Conservation (phyloP, 805 yeast species). For the Ogataea thermomethanolica region DNA sequence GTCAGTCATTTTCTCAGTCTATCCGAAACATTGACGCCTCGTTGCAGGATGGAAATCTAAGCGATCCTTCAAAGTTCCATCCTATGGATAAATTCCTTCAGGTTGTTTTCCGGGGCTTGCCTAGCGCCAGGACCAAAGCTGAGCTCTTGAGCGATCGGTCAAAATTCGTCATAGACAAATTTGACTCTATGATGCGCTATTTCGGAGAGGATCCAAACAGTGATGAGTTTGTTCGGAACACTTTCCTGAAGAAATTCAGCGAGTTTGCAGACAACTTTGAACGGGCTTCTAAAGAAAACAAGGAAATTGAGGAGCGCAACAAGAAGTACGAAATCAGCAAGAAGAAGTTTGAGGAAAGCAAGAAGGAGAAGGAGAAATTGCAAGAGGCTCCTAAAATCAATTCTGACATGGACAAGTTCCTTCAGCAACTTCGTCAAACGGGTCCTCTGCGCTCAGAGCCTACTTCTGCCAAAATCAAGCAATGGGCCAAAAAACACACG, state of each 20-base stretch:
- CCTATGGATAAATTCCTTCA: constrained; percentile 73
- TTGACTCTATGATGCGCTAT: constrained; percentile 67
- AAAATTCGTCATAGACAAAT: constrained; percentile 58
- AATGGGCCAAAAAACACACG: constrained; percentile 61
- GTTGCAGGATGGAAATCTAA: constrained; percentile 76
- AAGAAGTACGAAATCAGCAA: constrained; percentile 74
- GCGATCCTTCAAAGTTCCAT: constrained; percentile 74
- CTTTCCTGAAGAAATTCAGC: constrained; percentile 78
- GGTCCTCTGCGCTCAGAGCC: constrained; percentile 78
- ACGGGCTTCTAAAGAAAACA: constrained; percentile 74
- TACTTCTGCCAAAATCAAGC: constrained; percentile 75
- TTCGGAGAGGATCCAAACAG: constrained; percentile 82
- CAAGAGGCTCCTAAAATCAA: constrained; percentile 35
- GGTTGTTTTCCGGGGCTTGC: constrained; percentile 61
- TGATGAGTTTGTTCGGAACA: constrained; percentile 61
- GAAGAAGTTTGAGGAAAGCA: constrained; percentile 47
- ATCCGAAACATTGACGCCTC: constrained; percentile 72
- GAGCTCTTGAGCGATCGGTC: constrained; percentile 62
- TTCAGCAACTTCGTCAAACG: constrained; percentile 83
- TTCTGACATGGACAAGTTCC: constrained; percentile 75
- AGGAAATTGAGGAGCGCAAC: constrained; percentile 78
- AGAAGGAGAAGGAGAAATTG: constrained; percentile 36
- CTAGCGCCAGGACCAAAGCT: constrained; percentile 71
- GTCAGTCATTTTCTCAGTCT: constrained; percentile 55
- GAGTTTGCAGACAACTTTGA: constrained; percentile 75